Base-by-base conservation (phyloP, 2,329 filamentous ascomycete species). In the Trichoderma atroviride region DNA sequence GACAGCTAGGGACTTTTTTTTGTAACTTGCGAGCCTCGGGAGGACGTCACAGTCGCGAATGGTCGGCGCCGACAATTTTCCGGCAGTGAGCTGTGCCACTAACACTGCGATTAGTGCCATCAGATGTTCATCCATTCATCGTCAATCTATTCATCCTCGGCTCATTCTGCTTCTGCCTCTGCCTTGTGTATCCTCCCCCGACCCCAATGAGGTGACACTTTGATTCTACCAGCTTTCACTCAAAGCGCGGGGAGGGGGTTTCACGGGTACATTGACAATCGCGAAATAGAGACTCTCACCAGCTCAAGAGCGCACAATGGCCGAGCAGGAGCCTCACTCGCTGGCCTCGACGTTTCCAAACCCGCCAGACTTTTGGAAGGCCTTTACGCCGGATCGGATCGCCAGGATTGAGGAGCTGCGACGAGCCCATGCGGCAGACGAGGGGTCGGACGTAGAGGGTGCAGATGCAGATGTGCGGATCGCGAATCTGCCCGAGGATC, bases 321-420 rank as follows among this genome's bases (percentile, higher is more conserved):
- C 47, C 33, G 69, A 71, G 69, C 83, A 84, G 70, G 82, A 82
- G 69, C 76, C 81, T 11, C 78, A 80, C 43, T 82, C 83, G 58
- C 79, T 86, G 74, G 85, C 89, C 31, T 88, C 91, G 29, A 88
- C 90, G 52, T 97, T 94, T 78, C 95, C 96, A 29, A 88, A 91
- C 64, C 96, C 96, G 31, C 96, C 96, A 31, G 90, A 91, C 0
- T 97, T 97, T 82, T 98, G 92, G 89, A 90, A 91, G 74, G 86
- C 92, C 78, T 98, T 98, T 81, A 97, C 93, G 0, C 79, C 88
- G 3, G 88, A 91, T 33, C 96, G 95, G 76, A 76, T 92, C 64
- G 81, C 87, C 16, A 88, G 88, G 4, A 80, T 86, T 67, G 79
- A 82, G 6, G 78, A 81, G 27, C 74, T 87, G 16, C 83, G 81